Base-by-base conservation (phyloP, 352 stramenopile species). In the Phytophthora aleatoria region DNA sequence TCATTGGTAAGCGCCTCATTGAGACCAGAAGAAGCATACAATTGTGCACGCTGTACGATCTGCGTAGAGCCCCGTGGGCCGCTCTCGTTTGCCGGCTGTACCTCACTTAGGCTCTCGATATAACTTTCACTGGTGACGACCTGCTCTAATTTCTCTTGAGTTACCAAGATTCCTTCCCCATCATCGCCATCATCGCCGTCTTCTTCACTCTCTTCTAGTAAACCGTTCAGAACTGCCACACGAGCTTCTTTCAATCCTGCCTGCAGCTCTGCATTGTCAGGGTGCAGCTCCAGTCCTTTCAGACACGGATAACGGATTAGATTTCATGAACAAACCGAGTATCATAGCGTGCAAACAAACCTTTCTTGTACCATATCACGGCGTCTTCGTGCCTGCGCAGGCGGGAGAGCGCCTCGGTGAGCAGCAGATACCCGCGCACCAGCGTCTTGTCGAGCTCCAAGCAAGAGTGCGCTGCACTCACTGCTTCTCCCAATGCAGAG, bases 321-420 rank as follows among this genome's bases (percentile, higher is more conserved):
- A n/a, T 13, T 16, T 35, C 13, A 27, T 9, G 15, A 20, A 2
- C 24, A 51, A 41, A 26, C 3, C n/a, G 9, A 36, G 39, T 43
- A 15, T 48, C 13, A 4, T 51, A 2, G 35, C 26, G 30, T 9
- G 7, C 8, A 50, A 31, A 35, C 61, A 51, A 55, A 75, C 78
- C 76, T 74, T 79, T 76, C 60, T 85, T 87, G 61, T 68, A 84
- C 66, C 72, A 84, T 7, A 16, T 57, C 50, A 85, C 66, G 35
- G 76, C 74, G 5, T 83, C 67, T 13, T 74, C 57, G 49, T 82
- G 57, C 71, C 69, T 71, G 16, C 44, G 20, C 39, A 79, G 61
- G 42, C 77, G 62, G 12, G 49, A 67, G 30, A 86, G 71, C 41
- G 64, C 75, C 49, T 67, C 50, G 7, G 72, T 64, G 15, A 86